phyloP scores from a whole-genome alignment of 2,329 filamentous ascomycete genomes.

The Aspergillus sergii region DNA sequence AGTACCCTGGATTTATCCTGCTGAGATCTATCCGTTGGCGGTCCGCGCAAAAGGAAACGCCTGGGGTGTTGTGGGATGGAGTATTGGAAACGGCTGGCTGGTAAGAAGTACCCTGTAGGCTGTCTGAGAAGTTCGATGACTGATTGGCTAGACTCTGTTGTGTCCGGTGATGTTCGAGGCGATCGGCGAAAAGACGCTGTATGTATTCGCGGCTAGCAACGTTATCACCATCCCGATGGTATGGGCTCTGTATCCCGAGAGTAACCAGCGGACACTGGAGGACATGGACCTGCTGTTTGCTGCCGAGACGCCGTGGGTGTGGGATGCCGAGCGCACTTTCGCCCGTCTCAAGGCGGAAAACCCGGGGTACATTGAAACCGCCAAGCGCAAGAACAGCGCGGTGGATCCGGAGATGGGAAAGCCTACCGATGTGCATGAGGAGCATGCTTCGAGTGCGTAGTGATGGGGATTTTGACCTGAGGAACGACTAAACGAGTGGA shows the following conservation, averaged over 20 bases:
- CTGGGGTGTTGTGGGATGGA: slow-evolving; percentile 76
- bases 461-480: not conserved
- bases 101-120: slow-evolving; percentile 28
- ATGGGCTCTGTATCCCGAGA: slow-evolving; percentile 75
- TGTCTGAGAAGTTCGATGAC: slow-evolving; percentile 7
- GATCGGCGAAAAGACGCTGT: slow-evolving; percentile 71
- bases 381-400: slow-evolving; percentile 36
- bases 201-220: slow-evolving; percentile 72
- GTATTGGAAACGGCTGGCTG: slow-evolving; percentile 72
- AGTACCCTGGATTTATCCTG: slow-evolving; percentile 66
- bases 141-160: slow-evolving; percentile 45
- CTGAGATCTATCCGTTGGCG: slow-evolving; percentile 73
- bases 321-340: slow-evolving; percentile 71
- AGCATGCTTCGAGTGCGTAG: not conserved
- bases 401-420: slow-evolving; percentile 37
- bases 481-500: not conserved
- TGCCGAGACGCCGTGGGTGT: slow-evolving; percentile 66
- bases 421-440: not conserved
- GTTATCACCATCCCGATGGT: slow-evolving; percentile 68
- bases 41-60: slow-evolving; percentile 74
- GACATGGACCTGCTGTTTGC: slow-evolving; percentile 76
- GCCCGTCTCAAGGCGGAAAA: slow-evolving; percentile 63
- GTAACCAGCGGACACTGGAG: slow-evolving; percentile 72
- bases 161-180: slow-evolving; percentile 64
- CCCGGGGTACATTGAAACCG: slow-evolving; percentile 51